Percentiles rank a stretch among this genome's conserved stretches.
Evolutionary conservation across 371 early-diverging fungal genomes (phyloP).

Genomic region (Mucor indicus): DNA sequence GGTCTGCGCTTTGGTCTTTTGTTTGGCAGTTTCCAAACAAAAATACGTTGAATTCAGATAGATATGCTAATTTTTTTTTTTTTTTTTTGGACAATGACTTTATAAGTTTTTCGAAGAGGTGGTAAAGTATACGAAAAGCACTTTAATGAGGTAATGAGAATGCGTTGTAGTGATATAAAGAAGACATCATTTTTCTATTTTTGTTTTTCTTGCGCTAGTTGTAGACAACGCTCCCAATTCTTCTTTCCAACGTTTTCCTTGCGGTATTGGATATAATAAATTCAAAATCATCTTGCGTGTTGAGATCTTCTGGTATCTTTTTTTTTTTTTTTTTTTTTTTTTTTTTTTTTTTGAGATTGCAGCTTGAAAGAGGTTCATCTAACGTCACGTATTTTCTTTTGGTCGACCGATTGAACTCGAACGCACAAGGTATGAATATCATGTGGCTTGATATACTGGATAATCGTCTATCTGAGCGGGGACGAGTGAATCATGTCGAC

Average conservation of each 20-base stretch:
- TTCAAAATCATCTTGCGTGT: background rate
- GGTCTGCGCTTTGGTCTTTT: no score
- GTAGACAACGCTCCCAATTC: background rate
- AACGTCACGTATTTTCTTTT: background rate
- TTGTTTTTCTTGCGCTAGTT: background rate
- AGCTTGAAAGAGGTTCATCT: background rate
- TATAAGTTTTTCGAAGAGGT: background rate
- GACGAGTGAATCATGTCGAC: no score
- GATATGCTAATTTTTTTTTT: no score
- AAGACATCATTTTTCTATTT: background rate
- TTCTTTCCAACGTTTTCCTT: background rate
- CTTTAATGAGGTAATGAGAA: background rate
- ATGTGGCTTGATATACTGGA: no score
- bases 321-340: no score
- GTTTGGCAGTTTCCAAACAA: no score
- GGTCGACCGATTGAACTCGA: constrained; percentile 26
- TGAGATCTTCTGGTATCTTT: background rate
- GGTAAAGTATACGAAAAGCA: background rate
- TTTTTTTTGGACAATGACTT: background rate
- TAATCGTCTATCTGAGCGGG: no score
- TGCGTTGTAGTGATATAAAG: background rate
- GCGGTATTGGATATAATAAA: background rate
- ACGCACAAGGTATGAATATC: no score
- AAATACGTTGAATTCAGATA: no score
- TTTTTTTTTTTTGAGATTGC: background rate